Conservation (phyloP, 164 flowering plant genomes). For the Liriodendron chinense region DNA sequence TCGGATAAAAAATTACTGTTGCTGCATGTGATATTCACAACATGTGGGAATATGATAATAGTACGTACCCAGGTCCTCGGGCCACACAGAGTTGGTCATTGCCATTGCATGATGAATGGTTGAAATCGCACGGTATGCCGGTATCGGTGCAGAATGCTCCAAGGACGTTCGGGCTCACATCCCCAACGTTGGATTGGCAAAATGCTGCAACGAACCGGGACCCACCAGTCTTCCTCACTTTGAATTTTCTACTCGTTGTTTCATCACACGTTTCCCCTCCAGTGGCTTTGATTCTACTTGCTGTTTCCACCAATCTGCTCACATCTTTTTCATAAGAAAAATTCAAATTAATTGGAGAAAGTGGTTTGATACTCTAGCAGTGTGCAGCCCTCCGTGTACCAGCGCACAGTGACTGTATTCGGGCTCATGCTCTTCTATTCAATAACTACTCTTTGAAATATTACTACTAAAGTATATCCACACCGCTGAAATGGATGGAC, state of each 20-base stretch:
- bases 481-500: no score
- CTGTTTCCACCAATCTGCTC: conserved; percentile 18
- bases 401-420: no score
- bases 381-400: no score
- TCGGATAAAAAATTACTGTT: no score
- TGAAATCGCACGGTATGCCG: conserved; percentile 58
- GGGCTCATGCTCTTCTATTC: no score
- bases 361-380: background rate
- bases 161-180: conserved; percentile 61
- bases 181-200: conserved; percentile 73
- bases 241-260: conserved; percentile 35
- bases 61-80: conserved; percentile 60
- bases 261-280: conserved; percentile 38
- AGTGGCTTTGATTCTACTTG: conserved; percentile 34
- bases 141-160: conserved; percentile 60
- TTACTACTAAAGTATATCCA: no score
- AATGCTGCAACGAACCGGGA: conserved; percentile 55
- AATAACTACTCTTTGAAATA: no score
- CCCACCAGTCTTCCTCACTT: conserved; percentile 44
- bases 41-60: background rate
- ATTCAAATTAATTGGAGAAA: background rate
- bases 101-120: conserved; percentile 53
- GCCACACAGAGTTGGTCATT: conserved; percentile 50
- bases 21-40: no score
- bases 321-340: conserved; percentile 8